Percentiles rank a stretch among this genome's conserved stretches.
phyloP scores from a whole-genome alignment of 2,329 filamentous ascomycete species.

The Lomentospora prolificans region DNA sequence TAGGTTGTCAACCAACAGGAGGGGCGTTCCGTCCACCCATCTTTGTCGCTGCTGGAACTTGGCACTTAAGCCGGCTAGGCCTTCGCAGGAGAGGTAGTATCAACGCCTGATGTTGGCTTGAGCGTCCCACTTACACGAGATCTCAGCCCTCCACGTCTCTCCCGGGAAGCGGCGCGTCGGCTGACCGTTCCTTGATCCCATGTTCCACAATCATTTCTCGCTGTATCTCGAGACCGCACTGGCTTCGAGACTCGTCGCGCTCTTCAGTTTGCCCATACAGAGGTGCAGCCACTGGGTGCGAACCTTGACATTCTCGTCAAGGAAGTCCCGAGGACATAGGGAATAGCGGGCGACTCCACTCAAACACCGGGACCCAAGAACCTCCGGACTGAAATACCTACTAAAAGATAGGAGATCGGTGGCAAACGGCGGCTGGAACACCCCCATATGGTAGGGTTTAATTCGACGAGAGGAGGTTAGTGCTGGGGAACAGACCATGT shows the following conservation, averaged over 20 bases:
- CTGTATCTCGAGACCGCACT: background rate
- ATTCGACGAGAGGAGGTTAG: too few relatives aligned
- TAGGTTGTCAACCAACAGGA: too few relatives aligned
- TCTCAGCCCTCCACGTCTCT: background rate
- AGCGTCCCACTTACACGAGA: conserved; percentile 1
- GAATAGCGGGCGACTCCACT: background rate
- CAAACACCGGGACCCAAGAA: background rate
- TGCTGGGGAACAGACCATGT: background rate
- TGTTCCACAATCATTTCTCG: background rate
- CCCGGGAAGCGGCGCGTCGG: conserved; percentile 2
- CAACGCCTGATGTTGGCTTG: background rate
- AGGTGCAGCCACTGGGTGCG: too few relatives aligned
- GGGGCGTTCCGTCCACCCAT: too few relatives aligned
- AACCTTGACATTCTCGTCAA: too few relatives aligned
- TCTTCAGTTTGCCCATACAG: background rate
- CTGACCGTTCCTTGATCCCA: background rate
- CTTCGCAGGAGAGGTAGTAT: background rate
- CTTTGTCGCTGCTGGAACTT: background rate
- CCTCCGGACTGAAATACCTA: too few relatives aligned
- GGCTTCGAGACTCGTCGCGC: background rate
- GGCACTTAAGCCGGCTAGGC: background rate
- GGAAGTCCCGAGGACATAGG: background rate
- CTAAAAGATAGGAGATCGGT: background rate
- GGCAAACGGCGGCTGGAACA: background rate
- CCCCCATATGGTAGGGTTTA: background rate